Conservation (phyloP, 345 rosid species). For the Chamaenerion angustifolium region DNA sequence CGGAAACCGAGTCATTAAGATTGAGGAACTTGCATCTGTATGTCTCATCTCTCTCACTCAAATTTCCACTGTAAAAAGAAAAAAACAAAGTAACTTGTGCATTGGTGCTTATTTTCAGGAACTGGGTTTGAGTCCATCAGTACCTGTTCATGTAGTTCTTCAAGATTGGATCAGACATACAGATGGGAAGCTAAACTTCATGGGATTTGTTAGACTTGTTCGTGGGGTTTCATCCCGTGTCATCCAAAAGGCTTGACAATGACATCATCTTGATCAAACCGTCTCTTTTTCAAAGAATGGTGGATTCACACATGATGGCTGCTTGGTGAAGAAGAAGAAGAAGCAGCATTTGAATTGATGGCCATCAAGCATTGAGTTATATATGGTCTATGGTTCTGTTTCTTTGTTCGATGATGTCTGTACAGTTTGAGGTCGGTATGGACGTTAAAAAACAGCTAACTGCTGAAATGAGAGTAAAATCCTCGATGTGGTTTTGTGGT, state of each 20-base stretch:
- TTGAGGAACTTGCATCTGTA: conserved; percentile 59
- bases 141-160: conserved; percentile 76
- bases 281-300: too few species aligned
- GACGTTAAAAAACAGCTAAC: too few species aligned
- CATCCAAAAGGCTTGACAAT: conserved; percentile 46
- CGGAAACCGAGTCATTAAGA: conserved; percentile 75
- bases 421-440: too few species aligned
- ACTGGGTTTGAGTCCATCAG: conserved; percentile 75
- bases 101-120: conserved; percentile 28
- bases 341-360: too few species aligned
- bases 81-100: background rate
- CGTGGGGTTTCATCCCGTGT: conserved; percentile 78
- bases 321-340: too few species aligned
- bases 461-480: too few species aligned
- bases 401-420: too few species aligned
- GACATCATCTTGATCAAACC: too few species aligned
- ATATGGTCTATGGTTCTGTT: too few species aligned
- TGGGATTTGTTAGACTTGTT: conserved; percentile 78
- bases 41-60: conserved; percentile 11
- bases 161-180: conserved; percentile 86
- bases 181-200: conserved; percentile 77
- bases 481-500: too few species aligned
- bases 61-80: background rate
- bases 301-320: too few species aligned
- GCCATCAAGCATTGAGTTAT: too few species aligned